phyloP scores from a whole-genome alignment of 2,329 filamentous ascomycete genomes.

The Colletotrichum coccodes region DNA sequence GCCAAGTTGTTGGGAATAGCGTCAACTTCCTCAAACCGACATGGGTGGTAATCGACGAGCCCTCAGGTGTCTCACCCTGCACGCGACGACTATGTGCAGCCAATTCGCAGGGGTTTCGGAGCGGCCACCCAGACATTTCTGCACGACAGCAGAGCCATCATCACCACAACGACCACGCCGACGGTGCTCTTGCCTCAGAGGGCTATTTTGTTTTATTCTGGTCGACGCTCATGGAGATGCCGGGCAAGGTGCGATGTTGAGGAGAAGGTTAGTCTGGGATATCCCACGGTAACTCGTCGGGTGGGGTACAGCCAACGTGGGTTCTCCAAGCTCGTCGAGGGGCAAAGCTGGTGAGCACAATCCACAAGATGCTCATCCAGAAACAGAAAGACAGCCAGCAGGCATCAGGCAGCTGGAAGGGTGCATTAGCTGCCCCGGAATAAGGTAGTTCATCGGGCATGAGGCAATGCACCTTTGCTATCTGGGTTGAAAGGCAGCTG shows the following conservation, averaged over 20 bases:
- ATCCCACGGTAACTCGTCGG: constrained; percentile 3
- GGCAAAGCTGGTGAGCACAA: not conserved
- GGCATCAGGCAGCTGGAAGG: not conserved
- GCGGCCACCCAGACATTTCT: not conserved
- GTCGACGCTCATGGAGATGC: not conserved
- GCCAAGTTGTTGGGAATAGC: constrained; percentile 9
- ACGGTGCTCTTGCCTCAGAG: not conserved
- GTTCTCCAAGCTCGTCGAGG: constrained; percentile 20
- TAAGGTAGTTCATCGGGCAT: not conserved
- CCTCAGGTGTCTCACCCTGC: not conserved
- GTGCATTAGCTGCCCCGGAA: not conserved
- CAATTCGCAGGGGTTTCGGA: not conserved
- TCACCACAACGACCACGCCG: not conserved
- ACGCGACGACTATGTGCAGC: not conserved
- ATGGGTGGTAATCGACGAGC: not conserved
- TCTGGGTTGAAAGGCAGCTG: not conserved
- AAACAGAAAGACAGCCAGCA: not conserved
- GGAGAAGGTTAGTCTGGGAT: constrained; percentile 26
- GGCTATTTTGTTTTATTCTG: not conserved
- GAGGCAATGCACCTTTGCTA: not conserved
- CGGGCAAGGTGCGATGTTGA: not conserved
- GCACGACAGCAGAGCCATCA: not conserved
- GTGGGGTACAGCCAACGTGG: constrained; percentile 26
- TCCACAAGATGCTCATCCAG: constrained; percentile 3
- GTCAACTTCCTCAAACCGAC: not conserved